Evolutionary conservation across 352 stramenopile species (phyloP).

Genomic region (Phytopythium ostracodes): DNA sequence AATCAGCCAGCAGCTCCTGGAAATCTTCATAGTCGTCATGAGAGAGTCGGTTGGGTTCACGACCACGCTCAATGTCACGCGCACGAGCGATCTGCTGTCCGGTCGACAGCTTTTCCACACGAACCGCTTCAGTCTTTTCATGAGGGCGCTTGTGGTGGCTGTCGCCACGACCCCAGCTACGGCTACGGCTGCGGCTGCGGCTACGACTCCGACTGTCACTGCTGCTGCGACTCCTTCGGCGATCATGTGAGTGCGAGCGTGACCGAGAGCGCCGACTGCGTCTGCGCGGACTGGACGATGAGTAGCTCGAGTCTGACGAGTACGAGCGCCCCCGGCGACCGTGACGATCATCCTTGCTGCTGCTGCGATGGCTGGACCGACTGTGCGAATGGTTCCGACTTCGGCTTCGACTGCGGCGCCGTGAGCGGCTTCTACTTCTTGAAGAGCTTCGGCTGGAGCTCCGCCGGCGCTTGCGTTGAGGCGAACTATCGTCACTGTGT

Average conservation of each 20-base stretch:
- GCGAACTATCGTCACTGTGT: constrained; percentile 7
- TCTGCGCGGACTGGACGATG: constrained; percentile 1
- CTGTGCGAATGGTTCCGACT: constrained; percentile 23
- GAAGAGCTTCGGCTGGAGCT: constrained; percentile 36
- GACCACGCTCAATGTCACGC: constrained; percentile 56
- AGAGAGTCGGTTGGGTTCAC: constrained; percentile 45
- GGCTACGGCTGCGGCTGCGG: constrained; percentile 24
- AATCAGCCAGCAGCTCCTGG: constrained; percentile 25
- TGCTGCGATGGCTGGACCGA: constrained; percentile 10
- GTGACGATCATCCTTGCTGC: background rate
- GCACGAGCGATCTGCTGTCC: constrained; percentile 71
- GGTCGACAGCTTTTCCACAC: constrained; percentile 40
- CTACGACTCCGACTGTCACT: constrained; percentile 9
- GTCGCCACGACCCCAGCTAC: constrained; percentile 3
- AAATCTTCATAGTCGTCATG: constrained; percentile 55
- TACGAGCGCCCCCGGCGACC: background rate
- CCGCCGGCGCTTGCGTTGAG: constrained; percentile 11
- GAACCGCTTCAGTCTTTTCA: constrained; percentile 5
- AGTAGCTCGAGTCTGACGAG: constrained; percentile 3
- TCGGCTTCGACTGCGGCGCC: constrained; percentile 22
- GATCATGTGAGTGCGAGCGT: constrained; percentile 8
- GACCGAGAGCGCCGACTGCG: constrained; percentile 3
- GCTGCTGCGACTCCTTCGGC: constrained; percentile 11
- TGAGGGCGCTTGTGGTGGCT: background rate
- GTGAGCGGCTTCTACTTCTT: constrained; percentile 21